Conservation (phyloP, 768 basidiomycete genomes). For the Lactarius trivialis region DNA sequence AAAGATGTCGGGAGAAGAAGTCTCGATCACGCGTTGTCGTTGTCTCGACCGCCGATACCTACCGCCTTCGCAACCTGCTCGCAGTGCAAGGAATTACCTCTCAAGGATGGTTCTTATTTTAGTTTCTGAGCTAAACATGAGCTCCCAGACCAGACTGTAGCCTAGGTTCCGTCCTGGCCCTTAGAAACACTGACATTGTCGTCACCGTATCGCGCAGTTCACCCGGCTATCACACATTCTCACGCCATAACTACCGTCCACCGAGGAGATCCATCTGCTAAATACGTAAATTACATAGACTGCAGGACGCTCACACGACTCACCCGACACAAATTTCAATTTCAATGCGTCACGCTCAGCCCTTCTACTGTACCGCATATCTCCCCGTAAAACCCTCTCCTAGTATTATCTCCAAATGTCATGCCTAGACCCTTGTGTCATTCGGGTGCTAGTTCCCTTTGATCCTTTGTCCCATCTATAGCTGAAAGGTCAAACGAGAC, state of each 20-base stretch:
- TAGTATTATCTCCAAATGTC: not conserved
- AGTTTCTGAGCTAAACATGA: not conserved
- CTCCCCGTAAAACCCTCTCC: not conserved
- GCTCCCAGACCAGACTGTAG: not conserved
- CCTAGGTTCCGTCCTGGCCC: not conserved
- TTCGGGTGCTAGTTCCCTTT: not conserved
- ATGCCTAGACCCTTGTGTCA: not conserved
- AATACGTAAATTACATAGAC: conserved; percentile 5
- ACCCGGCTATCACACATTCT: conserved; percentile 17
- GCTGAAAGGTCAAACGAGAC: not conserved
- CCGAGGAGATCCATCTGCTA: conserved; percentile 19
- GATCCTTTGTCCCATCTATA: not conserved
- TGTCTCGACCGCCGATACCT: not conserved
- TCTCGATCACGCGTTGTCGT: conserved; percentile 16
- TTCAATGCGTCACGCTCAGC: conserved; percentile 9
- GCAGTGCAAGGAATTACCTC: conserved; percentile 1
- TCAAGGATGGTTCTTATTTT: not conserved
- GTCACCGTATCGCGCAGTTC: not conserved
- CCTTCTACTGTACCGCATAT: not conserved
- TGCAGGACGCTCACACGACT: not conserved
- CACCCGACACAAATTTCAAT: conserved; percentile 14
- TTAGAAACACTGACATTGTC: not conserved
- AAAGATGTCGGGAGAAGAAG: conserved; percentile 16
- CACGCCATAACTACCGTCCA: conserved; percentile 1
- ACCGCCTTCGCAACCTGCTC: conserved; percentile 1